Evolutionary conservation across 2,329 filamentous ascomycete genomes (phyloP), one percentile per base, ranked within the genome.

Genomic region (Diplodia mutila): DNA sequence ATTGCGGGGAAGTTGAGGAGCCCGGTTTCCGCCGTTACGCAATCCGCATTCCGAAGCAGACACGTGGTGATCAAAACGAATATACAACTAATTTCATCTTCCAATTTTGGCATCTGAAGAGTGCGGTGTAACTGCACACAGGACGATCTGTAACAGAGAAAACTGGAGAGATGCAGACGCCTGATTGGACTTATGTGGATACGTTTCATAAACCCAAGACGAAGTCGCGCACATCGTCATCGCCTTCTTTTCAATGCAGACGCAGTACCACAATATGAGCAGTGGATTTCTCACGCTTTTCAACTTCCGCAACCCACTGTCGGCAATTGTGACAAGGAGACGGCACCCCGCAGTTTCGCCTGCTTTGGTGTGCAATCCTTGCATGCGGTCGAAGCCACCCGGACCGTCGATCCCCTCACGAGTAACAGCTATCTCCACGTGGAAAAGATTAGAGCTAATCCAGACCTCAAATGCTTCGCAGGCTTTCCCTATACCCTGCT

Each of bases 11-110:
- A 49, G 59, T 14, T 18, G 59, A 48, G 25, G 23, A 12, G 39
- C 29, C 39, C 39, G 25, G 34, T 51, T 63, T 51, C n/a, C 21
- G 32, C 59, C 42, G 27, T 37, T 63, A 42, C 57, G 48, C 29
- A 61, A 46, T 7, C 29, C 59, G 46, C 59, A 29, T 49, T 51
- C 46, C 27, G 49, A 37, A 49, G 25, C 57, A 37, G 46, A 51
- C 46, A 63, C 59, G 46, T 37, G 59, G 59, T 48, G 59, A 16
- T 16, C 25, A 37, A 32, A 51, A 51, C 59, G 59, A 63, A 23
- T 63, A 63, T 63, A 63, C 57, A 61, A 48, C 53, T 48, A 63
- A 51, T 51, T 63, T 63, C 53, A 23, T 37, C 12, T 51, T 51
- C 46, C 42, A 34, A 29, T 37, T 18, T 8, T 51, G 59, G 57